Base-by-base conservation (phyloP, 768 basidiomycete genomes). In the Sarcomyxa edulis region DNA sequence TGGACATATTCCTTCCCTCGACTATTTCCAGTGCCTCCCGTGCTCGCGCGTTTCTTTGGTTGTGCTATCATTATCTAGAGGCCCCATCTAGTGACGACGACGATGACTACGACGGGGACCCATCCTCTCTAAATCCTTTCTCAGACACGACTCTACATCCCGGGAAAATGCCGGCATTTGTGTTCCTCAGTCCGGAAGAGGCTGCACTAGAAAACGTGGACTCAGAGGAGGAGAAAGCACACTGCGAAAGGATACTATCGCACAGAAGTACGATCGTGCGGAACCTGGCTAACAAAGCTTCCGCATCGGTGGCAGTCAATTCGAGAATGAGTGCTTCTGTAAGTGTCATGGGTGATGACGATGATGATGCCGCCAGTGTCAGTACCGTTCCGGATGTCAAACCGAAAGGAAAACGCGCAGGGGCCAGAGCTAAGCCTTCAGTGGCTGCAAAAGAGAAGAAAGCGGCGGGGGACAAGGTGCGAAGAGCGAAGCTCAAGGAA, bases 1-100 rank as follows among this genome's bases (percentile, higher is more conserved):
- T 90, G 30, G 90, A 94, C 60, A 68, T 94, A 27, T 94, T 94
- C 58, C 70, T 89, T 27, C 86, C 89, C 18, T 59, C 57, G 26
- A 78, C 81, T 49, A 71, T 90, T 24, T 72, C 82, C 8, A 88
- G 90, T 2, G 58, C 59, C 3, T 81, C 84, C 45, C 83, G 92
- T 21, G 88, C 85, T 5, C 67, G 66, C 40, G 85, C 79, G 3
- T 89, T 95, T 56, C 70, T 95, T 20, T 91, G 87, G 84, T 69
- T 91, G 40, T 61, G 90, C 34, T 91, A 78, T 22, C 78, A 84
- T 52, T 86, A 87, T 53, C 70, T 86, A 44, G 84, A 88, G 53
- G 59, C 60, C 10, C 54, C 60, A 7, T 49, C 57, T 4, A 46
- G 38, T 25, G 62, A 61, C 26, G 65, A 69, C 27, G 61, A 71